A percentile compares a stretch with the other conserved stretches of the same genome.
Conservation (phyloP, 345 rosid genomes). For the Rubroshorea leprosula region DNA sequence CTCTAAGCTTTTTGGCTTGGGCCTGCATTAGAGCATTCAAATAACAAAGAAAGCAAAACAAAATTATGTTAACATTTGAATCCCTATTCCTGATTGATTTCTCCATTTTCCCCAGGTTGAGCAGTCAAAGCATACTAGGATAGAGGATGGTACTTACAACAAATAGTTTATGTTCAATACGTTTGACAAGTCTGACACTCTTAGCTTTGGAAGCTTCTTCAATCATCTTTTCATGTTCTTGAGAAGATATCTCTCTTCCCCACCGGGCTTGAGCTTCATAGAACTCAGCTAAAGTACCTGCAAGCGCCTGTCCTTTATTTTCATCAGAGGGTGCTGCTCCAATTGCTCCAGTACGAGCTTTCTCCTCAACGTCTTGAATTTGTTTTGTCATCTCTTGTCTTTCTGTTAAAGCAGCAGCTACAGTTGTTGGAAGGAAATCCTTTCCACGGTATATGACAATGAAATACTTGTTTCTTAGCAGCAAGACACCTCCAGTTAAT, state of each 20-base stretch:
- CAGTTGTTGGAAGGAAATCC: slow-evolving; percentile 88
- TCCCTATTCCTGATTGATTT: no score
- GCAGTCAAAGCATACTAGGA: background rate
- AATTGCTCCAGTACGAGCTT: slow-evolving; percentile 40
- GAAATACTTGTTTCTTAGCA: slow-evolving; percentile 88
- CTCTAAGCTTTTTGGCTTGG: slow-evolving; percentile 81
- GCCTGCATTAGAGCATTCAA: slow-evolving; percentile 40
- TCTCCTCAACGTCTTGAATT: slow-evolving; percentile 86
- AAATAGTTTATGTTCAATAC: slow-evolving; percentile 71
- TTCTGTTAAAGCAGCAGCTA: slow-evolving; percentile 82
- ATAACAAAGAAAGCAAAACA: background rate
- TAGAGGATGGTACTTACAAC: slow-evolving; percentile 47
- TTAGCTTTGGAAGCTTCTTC: slow-evolving; percentile 78
- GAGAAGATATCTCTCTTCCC: slow-evolving; percentile 74
- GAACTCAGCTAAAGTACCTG: slow-evolving; percentile 95
- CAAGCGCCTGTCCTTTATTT: slow-evolving; percentile 52
- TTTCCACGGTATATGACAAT: slow-evolving; percentile 96
- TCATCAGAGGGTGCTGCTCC: slow-evolving; percentile 46
- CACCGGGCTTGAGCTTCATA: slow-evolving; percentile 94
- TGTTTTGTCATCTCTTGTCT: slow-evolving; percentile 67
- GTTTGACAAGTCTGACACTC: slow-evolving; percentile 56
- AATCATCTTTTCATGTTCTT: slow-evolving; percentile 82
- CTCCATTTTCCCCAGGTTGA: no score
- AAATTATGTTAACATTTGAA: no score
- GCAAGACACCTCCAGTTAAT: slow-evolving; percentile 87